Evolutionary conservation across 495 filamentous ascomycete species (phyloP), one percentile per base, ranked within the genome.

Genomic region (Penicillium turbatum): DNA sequence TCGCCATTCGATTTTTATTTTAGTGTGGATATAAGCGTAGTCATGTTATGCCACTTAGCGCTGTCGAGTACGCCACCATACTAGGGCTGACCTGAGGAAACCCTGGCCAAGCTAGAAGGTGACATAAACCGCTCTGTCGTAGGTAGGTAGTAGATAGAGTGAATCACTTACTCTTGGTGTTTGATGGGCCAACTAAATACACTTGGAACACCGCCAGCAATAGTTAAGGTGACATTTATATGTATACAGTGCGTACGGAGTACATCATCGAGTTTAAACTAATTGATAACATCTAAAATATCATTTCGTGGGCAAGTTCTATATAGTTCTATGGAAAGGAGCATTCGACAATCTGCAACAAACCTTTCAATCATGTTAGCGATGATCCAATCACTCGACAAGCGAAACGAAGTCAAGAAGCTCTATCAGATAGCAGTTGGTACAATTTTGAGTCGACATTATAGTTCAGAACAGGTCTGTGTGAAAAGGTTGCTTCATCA

Each of bases 391-490:
- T 16, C 24, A 38, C 19, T 32, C 32, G 36, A 17, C 6, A 52
- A 34, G 29, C 51, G 32, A 53, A 53, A 41, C 16, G 55, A 52
- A 40, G 19, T 19, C 17, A 40, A 49, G 27, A 40, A 54, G 24
- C 46, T 62, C 49, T 26, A 34, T 78, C 76, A 78, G 75, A 77
- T 68, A 79, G 72, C 72, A 78, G 68, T 78, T 78, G 72, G 67
- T 67, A 74, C 64, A 60, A 74, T 68, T 66, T 62, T 58, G 61
- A 65, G 63, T 78, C 75, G 69, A 69, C 75, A 78, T 61, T 42
- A 57, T 57, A 48, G 52, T 72, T 79, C 74, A 72, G 78, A 80
- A 79, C 76, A 80, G 76, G 75, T 79, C 74, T 80, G 78, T 80
- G 75, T 74, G 70, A 74, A 78, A 72, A 71, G 52, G 63, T 52